Base-by-base conservation (phyloP, 116 monocot species). In the Posidonia oceanica region DNA sequence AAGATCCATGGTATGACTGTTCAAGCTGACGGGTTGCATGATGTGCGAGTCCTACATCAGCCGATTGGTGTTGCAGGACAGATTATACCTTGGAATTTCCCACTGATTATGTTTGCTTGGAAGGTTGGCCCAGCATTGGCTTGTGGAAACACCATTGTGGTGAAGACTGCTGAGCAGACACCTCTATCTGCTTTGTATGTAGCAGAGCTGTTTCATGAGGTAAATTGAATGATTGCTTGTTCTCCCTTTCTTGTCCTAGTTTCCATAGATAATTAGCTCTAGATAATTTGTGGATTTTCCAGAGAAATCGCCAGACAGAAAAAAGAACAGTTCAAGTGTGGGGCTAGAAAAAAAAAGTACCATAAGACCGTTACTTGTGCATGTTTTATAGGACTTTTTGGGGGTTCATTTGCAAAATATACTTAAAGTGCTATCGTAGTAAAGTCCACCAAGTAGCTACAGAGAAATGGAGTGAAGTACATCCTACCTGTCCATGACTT, bases 61-160 rank as follows among this genome's bases (percentile, higher is more conserved):
- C 59, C 74, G 0, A 66, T 66, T 7, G 74, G 67, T 11, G 74
- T 74, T 74, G 57, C 58, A 3, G 66, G 74, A 2, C 66, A 66
- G 41, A 74, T 58, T 10, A 67, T 74, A n/a, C 74, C 74, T 39
- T 74, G 66, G 74, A 74, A 66, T 44, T 74, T 66, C 41, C 65
- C 65, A 17, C 53, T 65, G 3, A 3, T 74, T 6, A 42, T 74
- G 65, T 67, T 74, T 42, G n/a, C 74, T 16, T 67, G 65, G 67
- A 74, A 74, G 39, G 74, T 74, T 51, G 56, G 74, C 3, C 74
- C 74, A 12, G 74, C 74, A 29, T 41, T 74, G 36, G 74, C 74
- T 6, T 66, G 66, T 59, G 74, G 74, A 7, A 66, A 67, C 10
- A 74, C 74, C 13, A 42, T 67, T 2, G 66, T 74, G 4, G 4